Percentiles rank a stretch among this genome's conserved stretches.
Conservation (phyloP, 1,139 yeast genomes). For the Petasospora fabianii region DNA sequence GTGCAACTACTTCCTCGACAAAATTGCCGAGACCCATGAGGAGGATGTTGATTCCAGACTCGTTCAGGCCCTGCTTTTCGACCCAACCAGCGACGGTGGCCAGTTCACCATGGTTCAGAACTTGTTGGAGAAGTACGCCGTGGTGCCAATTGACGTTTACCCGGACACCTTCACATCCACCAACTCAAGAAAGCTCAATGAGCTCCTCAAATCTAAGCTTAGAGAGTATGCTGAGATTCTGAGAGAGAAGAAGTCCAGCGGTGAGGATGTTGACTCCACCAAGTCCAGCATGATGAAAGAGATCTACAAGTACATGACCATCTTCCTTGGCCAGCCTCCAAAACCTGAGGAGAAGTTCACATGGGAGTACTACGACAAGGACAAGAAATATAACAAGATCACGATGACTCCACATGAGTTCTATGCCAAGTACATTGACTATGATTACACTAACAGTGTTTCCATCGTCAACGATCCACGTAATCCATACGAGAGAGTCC, state of each 20-base stretch:
- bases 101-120: slow-evolving; percentile 82
- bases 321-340: slow-evolving; percentile 76
- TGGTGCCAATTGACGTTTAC: slow-evolving; percentile 67
- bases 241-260: slow-evolving; percentile 38
- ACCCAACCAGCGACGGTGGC: slow-evolving; percentile 79
- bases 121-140: slow-evolving; percentile 70
- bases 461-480: slow-evolving; percentile 81
- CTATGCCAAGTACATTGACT: slow-evolving; percentile 49
- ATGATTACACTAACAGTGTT: slow-evolving; percentile 51
- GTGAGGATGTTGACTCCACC: slow-evolving; percentile 28
- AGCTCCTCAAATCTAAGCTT: slow-evolving; percentile 59
- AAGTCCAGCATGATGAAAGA: slow-evolving; percentile 54
- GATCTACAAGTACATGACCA: slow-evolving; percentile 57
- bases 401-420: slow-evolving; percentile 62
- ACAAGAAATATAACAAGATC: slow-evolving; percentile 52
- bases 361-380: slow-evolving; percentile 77
- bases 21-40: slow-evolving; percentile 60
- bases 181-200: slow-evolving; percentile 53
- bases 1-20: slow-evolving; percentile 73
- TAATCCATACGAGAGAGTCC: slow-evolving; percentile 56
- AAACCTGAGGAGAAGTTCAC: slow-evolving; percentile 58
- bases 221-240: slow-evolving; percentile 72
- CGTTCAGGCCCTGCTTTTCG: slow-evolving; percentile 55
- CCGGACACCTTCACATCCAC: slow-evolving; percentile 72
- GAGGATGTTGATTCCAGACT: slow-evolving; percentile 66